Evolutionary conservation across 2,329 filamentous ascomycete genomes (phyloP), one percentile per base, ranked within the genome.

Genomic region (Tolypocladium nubicola): DNA sequence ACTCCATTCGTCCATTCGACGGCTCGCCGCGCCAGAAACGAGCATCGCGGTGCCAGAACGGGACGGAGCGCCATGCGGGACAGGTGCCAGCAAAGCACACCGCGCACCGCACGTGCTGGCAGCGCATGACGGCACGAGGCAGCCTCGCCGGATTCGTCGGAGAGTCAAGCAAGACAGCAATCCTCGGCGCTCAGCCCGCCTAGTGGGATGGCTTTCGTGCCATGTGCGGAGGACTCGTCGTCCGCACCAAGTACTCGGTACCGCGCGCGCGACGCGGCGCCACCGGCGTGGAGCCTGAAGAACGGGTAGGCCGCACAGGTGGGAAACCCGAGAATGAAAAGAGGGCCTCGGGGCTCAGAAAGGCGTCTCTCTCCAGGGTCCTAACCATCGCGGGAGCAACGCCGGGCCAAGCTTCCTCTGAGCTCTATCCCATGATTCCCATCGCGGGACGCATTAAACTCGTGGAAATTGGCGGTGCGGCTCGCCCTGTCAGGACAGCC

Each of bases 81-180:
- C 54, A 56, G 45, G 57, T 62, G 60, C 60, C 59, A 62, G 55
- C 60, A 50, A 54, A 62, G 58, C 59, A 56, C 30, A 37, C 14
- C 19, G 30, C 30, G 21, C 30, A 11, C 33, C 21, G 47, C 30
- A 21, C 47, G 47, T 52, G 30, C 8, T 35, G 47, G 47, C 43
- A 6, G 26, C 43, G 23, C 43, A 13, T 47, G 43, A 47, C 5
- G 21, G 11, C n/a, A 33, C 40, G 40, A 43, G 40, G 2, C 19
- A 11, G 26, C 26, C 33, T 19, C 30, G 47, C 47, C 47, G 47
- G 47, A 52, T 52, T 52, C 47, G 47, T 50, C 30, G 47, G 47
- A 21, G 47, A 21, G 30, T n/a, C 47, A 16, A 21, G 30, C 30
- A 21, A 19, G 47, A 13, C 47, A 19, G 5, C 9, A 21, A 21